phyloP scores from a whole-genome alignment of 306 rosid species.

The Cucurbita argyrosperma region DNA sequence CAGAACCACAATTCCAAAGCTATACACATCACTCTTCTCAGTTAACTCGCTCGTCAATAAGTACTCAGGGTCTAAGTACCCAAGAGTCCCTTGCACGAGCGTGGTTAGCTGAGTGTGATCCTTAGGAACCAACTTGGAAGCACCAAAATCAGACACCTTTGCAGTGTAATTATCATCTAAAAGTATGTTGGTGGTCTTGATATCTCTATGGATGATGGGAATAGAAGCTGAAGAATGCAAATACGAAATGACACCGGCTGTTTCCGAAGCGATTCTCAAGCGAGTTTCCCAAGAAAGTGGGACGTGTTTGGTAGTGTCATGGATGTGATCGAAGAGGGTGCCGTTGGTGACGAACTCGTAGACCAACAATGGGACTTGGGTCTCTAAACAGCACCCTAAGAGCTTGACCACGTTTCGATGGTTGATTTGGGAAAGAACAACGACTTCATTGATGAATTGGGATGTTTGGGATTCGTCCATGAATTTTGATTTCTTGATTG shows the following conservation, averaged over 20 bases:
- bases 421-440: conserved; percentile 22
- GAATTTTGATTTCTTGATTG: too few relatives aligned
- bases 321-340: conserved; percentile 19
- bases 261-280: conserved; percentile 20
- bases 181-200: conserved; percentile 28
- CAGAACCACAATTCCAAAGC: conserved; percentile 33
- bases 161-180: conserved; percentile 14
- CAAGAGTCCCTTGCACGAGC: conserved; percentile 33
- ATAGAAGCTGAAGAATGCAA: conserved; percentile 19
- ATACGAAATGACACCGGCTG: conserved; percentile 31
- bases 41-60: conserved; percentile 15
- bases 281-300: conserved; percentile 15
- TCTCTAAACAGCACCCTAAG: conserved; percentile 35
- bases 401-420: conserved; percentile 35
- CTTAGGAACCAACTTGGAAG: conserved; percentile 24
- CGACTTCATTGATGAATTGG: too few relatives aligned
- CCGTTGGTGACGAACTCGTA: conserved; percentile 30
- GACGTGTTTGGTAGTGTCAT: neutral
- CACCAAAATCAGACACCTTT: conserved; percentile 35
- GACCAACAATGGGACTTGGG: conserved; percentile 26
- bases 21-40: conserved; percentile 33
- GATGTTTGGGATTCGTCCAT: too few relatives aligned
- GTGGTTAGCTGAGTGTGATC: conserved; percentile 22
- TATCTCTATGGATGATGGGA: conserved; percentile 34
- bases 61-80: conserved; percentile 33